These are phyloP conservation scores for Curvularia hawaiiensis DNA, from an alignment of 2,329 filamentous ascomycete genomes.

Conservation along the genomic window DNA sequence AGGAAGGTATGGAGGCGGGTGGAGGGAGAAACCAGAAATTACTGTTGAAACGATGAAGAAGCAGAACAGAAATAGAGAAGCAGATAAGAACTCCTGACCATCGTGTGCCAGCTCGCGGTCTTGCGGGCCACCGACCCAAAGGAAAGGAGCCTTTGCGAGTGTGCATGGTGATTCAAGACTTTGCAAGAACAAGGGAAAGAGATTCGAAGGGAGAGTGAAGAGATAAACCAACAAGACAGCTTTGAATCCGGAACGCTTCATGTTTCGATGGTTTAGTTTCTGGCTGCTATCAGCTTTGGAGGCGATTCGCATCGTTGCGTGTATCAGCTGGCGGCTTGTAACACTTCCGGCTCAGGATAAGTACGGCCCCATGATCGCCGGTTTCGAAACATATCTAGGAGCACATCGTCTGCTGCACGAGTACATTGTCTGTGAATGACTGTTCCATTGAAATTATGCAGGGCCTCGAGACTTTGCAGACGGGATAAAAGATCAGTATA, in stretches of 20 bases:
- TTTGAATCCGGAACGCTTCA: background rate
- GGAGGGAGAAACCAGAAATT: slow-evolving; percentile 18
- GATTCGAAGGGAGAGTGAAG: background rate
- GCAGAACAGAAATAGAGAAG: slow-evolving; percentile 17
- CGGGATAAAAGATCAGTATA: background rate
- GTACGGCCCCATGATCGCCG: background rate
- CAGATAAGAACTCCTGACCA: slow-evolving; percentile 20
- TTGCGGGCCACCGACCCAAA: slow-evolving; percentile 11
- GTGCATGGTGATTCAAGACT: slow-evolving; percentile 12
- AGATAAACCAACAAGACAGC: background rate
- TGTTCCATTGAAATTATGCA: background rate
- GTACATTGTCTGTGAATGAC: background rate
- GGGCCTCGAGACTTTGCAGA: background rate
- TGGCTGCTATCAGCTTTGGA: background rate
- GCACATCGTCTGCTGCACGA: background rate
- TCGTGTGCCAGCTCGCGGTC: slow-evolving; percentile 16
- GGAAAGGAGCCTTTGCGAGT: slow-evolving; percentile 15
- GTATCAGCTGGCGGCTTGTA: slow-evolving; percentile 6
- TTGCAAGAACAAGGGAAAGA: background rate
- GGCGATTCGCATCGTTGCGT: slow-evolving; percentile 2
- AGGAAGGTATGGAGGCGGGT: slow-evolving; percentile 14
- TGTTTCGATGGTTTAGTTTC: background rate
- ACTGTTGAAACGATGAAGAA: slow-evolving; percentile 13
- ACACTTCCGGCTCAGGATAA: background rate
- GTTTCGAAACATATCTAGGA: slow-evolving; percentile 7